These are phyloP conservation scores for Aspergillus udagawae DNA, from an alignment of 2,329 filamentous ascomycete species.

Conservation along the genomic window DNA sequence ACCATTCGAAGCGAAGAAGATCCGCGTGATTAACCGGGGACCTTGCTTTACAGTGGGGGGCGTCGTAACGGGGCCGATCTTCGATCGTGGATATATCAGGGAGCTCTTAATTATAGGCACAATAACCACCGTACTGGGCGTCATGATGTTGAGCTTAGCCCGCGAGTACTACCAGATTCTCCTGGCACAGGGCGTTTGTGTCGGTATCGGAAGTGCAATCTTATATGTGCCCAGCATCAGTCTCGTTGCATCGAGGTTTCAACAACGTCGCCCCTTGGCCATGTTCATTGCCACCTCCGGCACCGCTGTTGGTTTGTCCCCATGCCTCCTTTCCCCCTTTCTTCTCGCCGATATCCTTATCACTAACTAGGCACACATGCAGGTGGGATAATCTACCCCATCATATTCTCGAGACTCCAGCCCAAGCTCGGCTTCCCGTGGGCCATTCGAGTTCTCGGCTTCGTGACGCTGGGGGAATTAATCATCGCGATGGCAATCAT, in stretches of 20 bases:
- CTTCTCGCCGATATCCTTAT: not conserved
- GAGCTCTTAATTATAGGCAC: slow-evolving; percentile 1
- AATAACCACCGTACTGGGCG: not conserved
- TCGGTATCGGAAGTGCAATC: slow-evolving; percentile 2
- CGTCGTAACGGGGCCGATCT: slow-evolving; percentile 2
- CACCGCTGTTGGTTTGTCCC: slow-evolving; percentile 2
- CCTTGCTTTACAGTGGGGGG: slow-evolving; percentile 1
- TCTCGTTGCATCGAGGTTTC: slow-evolving; percentile 1
- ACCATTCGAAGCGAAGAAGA: not conserved
- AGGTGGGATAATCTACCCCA: not conserved
- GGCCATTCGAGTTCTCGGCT: not conserved
- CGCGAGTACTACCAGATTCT: not conserved
- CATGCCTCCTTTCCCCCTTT: not conserved
- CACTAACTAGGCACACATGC: not conserved
- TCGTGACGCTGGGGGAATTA: not conserved
- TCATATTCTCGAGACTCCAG: not conserved
- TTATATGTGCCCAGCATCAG: slow-evolving; percentile 3
- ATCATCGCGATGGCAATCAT: not conserved
- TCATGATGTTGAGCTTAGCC: slow-evolving; percentile 3
- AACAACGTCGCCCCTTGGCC: not conserved
- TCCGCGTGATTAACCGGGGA: not conserved
- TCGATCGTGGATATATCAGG: slow-evolving; percentile 3
- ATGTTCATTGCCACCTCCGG: slow-evolving; percentile 1
- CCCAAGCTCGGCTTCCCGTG: not conserved
- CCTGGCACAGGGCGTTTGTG: slow-evolving; percentile 1